Percentiles rank a stretch among this genome's conserved stretches.
Conservation (phyloP, 2,329 filamentous ascomycete species). For the Hymenoscyphus fraxineus region DNA sequence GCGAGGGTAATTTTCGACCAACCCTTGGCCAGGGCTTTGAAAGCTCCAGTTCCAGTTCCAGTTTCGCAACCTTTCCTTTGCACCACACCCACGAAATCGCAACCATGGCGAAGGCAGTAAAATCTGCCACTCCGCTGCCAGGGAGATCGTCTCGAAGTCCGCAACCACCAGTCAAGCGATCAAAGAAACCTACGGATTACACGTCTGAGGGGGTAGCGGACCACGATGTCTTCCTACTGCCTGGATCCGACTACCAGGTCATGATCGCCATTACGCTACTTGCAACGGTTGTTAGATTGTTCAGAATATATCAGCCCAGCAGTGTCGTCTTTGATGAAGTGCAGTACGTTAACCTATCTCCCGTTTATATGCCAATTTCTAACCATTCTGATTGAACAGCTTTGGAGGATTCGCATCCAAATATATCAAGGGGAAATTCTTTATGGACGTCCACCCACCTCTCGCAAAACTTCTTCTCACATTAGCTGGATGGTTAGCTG, state of each 20-base stretch:
- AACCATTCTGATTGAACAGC: slow-evolving; percentile 44
- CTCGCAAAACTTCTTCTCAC: slow-evolving; percentile 96
- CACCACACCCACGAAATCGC: slow-evolving; percentile 12
- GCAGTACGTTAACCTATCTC: slow-evolving; percentile 63
- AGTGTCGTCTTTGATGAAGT: slow-evolving; percentile 99
- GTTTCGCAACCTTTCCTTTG: slow-evolving; percentile 18
- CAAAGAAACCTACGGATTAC: slow-evolving; percentile 50
- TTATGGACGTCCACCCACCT: slow-evolving; percentile 99
- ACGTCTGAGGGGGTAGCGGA: slow-evolving; percentile 77
- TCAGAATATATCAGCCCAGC: slow-evolving; percentile 91
- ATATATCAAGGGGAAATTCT: slow-evolving; percentile 99
- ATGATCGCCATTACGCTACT: slow-evolving; percentile 70
- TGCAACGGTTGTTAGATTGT: slow-evolving; percentile 77
- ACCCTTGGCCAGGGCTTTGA: slow-evolving; percentile 18
- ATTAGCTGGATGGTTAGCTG: slow-evolving; percentile 88
- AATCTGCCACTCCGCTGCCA: slow-evolving; percentile 20
- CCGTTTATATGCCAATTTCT: slow-evolving; percentile 16
- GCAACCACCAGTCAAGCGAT: slow-evolving; percentile 14
- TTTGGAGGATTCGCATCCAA: slow-evolving; percentile 98
- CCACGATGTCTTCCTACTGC: slow-evolving; percentile 87
- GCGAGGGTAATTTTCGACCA: slow-evolving; percentile 19
- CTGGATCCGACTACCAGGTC: slow-evolving; percentile 76
- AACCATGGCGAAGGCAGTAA: slow-evolving; percentile 29
- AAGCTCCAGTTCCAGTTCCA: slow-evolving; percentile 23
- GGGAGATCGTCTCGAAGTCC: slow-evolving; percentile 18